Evolutionary conservation across 208 protist genomes (phyloP).

Genomic region (Acanthamoeba healyi): DNA sequence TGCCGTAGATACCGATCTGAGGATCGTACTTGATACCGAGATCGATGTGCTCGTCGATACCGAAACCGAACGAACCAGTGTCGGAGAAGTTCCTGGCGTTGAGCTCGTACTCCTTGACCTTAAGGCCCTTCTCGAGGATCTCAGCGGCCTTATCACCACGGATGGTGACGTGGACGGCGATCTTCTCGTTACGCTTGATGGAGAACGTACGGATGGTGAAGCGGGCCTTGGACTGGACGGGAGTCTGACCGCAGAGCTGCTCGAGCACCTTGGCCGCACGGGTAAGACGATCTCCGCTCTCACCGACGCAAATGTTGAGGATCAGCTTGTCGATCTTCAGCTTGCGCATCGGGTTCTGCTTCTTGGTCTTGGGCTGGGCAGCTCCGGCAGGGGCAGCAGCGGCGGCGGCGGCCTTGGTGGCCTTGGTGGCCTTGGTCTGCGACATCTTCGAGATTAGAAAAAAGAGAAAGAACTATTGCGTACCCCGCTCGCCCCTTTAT

Average conservation of each 20-base stretch:
- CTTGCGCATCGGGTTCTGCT: slow-evolving; percentile 97
- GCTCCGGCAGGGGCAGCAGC: neutral
- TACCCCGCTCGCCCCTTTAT: neutral
- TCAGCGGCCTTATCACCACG: slow-evolving; percentile 99
- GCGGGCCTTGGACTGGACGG: slow-evolving; percentile 97
- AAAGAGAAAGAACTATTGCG: neutral
- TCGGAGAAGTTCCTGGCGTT: slow-evolving; percentile 96
- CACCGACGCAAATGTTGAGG: slow-evolving; percentile 99
- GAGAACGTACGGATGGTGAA: slow-evolving; percentile 99
- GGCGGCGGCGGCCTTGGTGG: neutral
- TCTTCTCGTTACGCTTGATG: slow-evolving; percentile 99
- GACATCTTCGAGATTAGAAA: neutral
- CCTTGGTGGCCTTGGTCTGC: neutral
- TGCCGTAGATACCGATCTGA: slow-evolving; percentile 99
- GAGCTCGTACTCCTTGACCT: slow-evolving; percentile 99
- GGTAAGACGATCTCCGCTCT: slow-evolving; percentile 98
- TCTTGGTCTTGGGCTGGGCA: slow-evolving; percentile 85
- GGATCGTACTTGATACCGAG: slow-evolving; percentile 99
- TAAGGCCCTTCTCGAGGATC: slow-evolving; percentile 97
- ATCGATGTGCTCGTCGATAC: slow-evolving; percentile 99
- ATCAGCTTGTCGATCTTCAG: slow-evolving; percentile 99
- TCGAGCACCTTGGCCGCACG: slow-evolving; percentile 99
- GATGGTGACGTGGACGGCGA: slow-evolving; percentile 98
- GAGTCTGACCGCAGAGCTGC: slow-evolving; percentile 98
- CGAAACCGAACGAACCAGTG: slow-evolving; percentile 99